These are phyloP conservation scores for Spizellomyces punctatus DNA, from an alignment of 192 early-diverging fungal genomes.

Conservation along the genomic window DNA sequence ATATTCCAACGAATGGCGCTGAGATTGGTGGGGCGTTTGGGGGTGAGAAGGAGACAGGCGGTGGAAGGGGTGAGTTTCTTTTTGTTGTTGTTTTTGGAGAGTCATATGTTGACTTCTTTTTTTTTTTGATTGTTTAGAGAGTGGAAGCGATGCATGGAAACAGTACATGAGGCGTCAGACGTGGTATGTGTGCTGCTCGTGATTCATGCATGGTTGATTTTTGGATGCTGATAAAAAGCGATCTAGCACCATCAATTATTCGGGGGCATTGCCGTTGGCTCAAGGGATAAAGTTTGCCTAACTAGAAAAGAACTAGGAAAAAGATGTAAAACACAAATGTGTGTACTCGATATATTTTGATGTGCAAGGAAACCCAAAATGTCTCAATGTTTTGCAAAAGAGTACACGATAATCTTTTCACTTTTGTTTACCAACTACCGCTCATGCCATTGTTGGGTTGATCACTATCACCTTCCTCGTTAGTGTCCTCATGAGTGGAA, in stretches of 20 bases:
- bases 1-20: slow-evolving; percentile 95
- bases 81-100: background rate
- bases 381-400: too few relatives aligned
- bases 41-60: slow-evolving; percentile 96
- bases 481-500: too few relatives aligned
- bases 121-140: slow-evolving; percentile 55
- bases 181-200: slow-evolving; percentile 39
- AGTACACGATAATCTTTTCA: too few relatives aligned
- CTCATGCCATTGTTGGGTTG: too few relatives aligned
- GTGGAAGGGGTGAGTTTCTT: slow-evolving; percentile 48
- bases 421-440: too few relatives aligned
- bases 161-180: slow-evolving; percentile 84
- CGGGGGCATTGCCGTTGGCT: slow-evolving; percentile 82
- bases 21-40: slow-evolving; percentile 98
- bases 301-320: slow-evolving; percentile 1
- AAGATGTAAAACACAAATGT: too few relatives aligned
- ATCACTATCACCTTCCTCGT: too few relatives aligned
- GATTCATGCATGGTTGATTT: background rate
- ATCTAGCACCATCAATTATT: slow-evolving; percentile 81
- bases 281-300: slow-evolving; percentile 97
- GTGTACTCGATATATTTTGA: too few relatives aligned
- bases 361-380: too few relatives aligned
- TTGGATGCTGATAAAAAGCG: background rate
- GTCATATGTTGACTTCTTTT: background rate
- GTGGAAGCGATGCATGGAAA: slow-evolving; percentile 92